Evolutionary conservation across 1,284 basidiomycete species (phyloP), one percentile per base, ranked within the genome.

Genomic region (Ustilago hordei): DNA sequence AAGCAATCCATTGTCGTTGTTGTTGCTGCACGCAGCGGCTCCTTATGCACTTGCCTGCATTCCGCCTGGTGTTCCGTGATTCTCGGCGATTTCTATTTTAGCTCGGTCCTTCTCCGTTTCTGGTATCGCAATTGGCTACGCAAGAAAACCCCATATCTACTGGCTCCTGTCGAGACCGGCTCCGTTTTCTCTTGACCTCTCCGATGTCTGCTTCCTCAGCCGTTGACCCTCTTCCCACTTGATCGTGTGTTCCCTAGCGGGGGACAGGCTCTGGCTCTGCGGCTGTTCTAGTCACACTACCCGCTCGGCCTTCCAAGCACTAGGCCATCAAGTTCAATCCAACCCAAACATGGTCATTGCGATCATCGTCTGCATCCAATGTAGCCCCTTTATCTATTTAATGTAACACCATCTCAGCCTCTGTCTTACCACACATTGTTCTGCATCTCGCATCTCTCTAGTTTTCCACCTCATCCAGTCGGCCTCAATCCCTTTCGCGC

Each of bases 1-100:
- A 1, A 60, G 35, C 23, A 58, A 68, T 75, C 68, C 48, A 23
- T 45, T 19, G 9, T 5, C 28, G 13, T 43, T 56, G 47, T 75
- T 70, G 64, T 64, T 75, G 73, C 73, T 68, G 68, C 73, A 75
- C 73, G 73, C 68, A 75, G 73, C 68, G 68, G 73, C 73, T 70
- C 73, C 68, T 70, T 68, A 55, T 64, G 61, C 60, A 50, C 68
- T 70, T 70, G 67, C 68, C 64, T 59, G 60, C 47, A 32, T 62
- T 50, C 58, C 64, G 61, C 65, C 60, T 28, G 47, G 32, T 45
- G 59, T 57, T 47, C 65, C 61, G 32, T 55, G 48, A 50, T 11
- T 50, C 48, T 8, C 58, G 38, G 48, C 55, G 39, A 34, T 55
- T 31, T 45, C 43, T 45, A 11, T 45, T 45, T 53, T 45, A 75